phyloP scores from a whole-genome alignment of 108 stramenopile species.

The Cyclotella distinguenda region DNA sequence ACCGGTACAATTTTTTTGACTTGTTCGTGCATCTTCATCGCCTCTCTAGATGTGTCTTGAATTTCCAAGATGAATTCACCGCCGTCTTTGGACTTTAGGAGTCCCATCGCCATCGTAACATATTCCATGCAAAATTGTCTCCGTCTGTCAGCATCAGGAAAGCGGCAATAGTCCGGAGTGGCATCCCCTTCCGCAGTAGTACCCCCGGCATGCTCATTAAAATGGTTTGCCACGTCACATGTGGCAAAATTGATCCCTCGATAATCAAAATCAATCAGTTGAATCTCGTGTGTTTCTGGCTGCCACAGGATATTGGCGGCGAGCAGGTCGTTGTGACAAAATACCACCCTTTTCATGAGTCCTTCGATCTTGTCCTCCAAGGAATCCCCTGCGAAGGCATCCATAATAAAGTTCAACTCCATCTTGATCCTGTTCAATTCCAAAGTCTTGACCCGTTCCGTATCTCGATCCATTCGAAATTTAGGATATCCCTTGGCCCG shows the following conservation, averaged over 20 bases:
- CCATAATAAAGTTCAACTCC: slow-evolving; percentile 25
- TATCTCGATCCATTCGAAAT: slow-evolving; percentile 44
- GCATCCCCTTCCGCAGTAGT: slow-evolving; percentile 48
- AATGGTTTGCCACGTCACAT: slow-evolving; percentile 92
- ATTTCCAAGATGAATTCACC: not conserved
- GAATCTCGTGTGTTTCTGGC: slow-evolving; percentile 44
- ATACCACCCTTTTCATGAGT: slow-evolving; percentile 35
- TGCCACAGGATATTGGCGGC: slow-evolving; percentile 73
- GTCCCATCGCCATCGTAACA: slow-evolving; percentile 30
- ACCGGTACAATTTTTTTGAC: slow-evolving; percentile 71
- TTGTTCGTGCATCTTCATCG: slow-evolving; percentile 38
- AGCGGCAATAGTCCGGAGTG: slow-evolving; percentile 59
- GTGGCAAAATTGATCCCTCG: slow-evolving; percentile 76
- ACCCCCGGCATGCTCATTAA: slow-evolving; percentile 88
- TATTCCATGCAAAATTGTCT: slow-evolving; percentile 58
- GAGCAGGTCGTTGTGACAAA: slow-evolving; percentile 92
- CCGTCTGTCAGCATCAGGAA: slow-evolving; percentile 54
- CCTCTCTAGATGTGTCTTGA: slow-evolving; percentile 15
- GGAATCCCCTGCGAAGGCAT: not conserved
- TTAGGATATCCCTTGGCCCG: slow-evolving; percentile 50
- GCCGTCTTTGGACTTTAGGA: slow-evolving; percentile 11
- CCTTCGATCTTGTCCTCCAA: not conserved
- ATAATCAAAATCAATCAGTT: slow-evolving; percentile 92
- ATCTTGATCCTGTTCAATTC: slow-evolving; percentile 45
- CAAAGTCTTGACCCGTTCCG: slow-evolving; percentile 47